Evolutionary conservation across 441 rosid genomes (phyloP), one percentile per base, ranked within the genome.

Genomic region (Arabidopsis lyrata): DNA sequence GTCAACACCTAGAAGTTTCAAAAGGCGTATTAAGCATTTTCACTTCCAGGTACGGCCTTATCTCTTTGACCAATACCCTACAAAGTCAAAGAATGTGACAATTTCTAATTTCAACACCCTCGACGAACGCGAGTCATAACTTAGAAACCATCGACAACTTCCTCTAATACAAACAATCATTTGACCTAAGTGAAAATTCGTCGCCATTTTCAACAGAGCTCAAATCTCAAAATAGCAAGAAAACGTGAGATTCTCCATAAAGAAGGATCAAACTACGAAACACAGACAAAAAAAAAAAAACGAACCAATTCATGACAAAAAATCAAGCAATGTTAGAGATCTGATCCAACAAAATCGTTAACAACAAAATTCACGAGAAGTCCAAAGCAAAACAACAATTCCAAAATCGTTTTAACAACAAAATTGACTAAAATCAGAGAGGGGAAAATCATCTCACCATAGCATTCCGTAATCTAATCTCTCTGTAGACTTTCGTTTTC

Each of bases 401-500:
- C 13, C 10, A 38, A 62, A 8, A 50, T 27, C 56, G 50, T n/a
- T 27, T 27, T 44, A n/a, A 45, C 32, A 15, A 45, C 15, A 34
- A 0, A 42, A n/a, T 8, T 44, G 39, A 18, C 29, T 4, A 67
- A 0, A 39, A 8, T 15, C 3, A 41, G 9, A 50, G 75, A 52
- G 71, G 34, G 60, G 39, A 45, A 34, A 70, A 78, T 56, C 61
- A 58, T 68, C 87, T 50, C 78, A 96, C 99, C 99, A 96, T 96
- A 78, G 87, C 97, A 96, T 96, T 80, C 84, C 91, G 87, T 62
- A 78, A 81, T 67, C 86, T 3, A 27, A 4, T 79, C 52, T 72
- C 81, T 20, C 87, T 68, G 73, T 69, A 58, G 22, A 82, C 78
- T 96, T 85, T 93, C 97, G 99, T 84, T 70, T 80, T 80, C 49